These are phyloP conservation scores for Parsonsia alboflavescens DNA, from an alignment of 257 asterid genomes.

Conservation along the genomic window DNA sequence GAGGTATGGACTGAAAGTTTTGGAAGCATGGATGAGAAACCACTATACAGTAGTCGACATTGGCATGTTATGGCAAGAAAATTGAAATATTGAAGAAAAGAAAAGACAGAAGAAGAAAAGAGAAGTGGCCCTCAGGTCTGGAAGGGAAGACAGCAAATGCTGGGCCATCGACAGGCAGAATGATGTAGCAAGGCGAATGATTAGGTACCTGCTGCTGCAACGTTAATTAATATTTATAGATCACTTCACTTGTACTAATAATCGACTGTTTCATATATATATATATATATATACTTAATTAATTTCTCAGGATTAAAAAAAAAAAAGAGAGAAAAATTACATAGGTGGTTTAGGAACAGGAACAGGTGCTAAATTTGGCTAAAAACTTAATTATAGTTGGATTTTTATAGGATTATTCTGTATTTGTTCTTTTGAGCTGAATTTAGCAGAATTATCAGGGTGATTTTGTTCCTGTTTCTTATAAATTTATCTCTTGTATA, in stretches of 20 bases:
- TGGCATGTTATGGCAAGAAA: conserved; percentile 3
- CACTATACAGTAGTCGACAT: not conserved
- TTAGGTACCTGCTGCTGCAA: conserved; percentile 22
- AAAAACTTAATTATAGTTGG: conserved; percentile 27
- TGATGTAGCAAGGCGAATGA: conserved; percentile 31
- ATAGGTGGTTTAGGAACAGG: conserved; percentile 46
- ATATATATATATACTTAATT: not conserved
- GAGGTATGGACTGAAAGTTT: not conserved
- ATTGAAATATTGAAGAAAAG: conserved; percentile 19
- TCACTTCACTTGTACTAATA: conserved; percentile 11
- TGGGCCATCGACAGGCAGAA: conserved; percentile 51
- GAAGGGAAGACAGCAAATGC: conserved; percentile 40
- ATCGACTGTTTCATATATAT: conserved; percentile 16
- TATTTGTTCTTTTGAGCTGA: conserved; percentile 35
- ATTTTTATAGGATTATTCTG: conserved; percentile 18
- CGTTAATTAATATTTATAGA: conserved; percentile 8
- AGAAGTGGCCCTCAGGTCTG: conserved; percentile 29
- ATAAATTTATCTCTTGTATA: conserved; percentile 24
- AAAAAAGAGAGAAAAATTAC: too few species aligned
- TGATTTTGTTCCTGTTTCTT: conserved; percentile 61
- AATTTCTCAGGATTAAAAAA: conserved; percentile 10
- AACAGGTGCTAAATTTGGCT: conserved; percentile 80
- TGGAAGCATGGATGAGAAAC: not conserved
- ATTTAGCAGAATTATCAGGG: conserved; percentile 50
- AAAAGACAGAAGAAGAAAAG: conserved; percentile 18